Evolutionary conservation across 2,329 filamentous ascomycete species (phyloP), one percentile per base, ranked within the genome.

Genomic region (Taxawa tesnikishii): DNA sequence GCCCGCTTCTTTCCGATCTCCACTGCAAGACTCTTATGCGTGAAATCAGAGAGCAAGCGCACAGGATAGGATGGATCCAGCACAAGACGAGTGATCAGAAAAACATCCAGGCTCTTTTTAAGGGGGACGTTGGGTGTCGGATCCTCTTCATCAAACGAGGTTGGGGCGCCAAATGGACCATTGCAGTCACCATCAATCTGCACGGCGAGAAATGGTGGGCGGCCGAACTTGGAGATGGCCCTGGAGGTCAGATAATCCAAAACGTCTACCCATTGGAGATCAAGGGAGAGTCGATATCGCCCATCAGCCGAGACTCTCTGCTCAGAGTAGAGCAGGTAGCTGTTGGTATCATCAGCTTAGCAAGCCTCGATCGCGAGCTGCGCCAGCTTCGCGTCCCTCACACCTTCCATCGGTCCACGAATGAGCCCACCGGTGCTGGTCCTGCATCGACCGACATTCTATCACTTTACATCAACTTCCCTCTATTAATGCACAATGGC

Each of bases 191-290:
- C 32, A 67, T 84, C 50, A 76, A 78, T 49, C 65, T 81, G 48
- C 67, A 68, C 46, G 82, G 83, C 32, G 82, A 90, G 49, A 69
- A 68, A 39, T 93, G 83, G 82, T 87, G 79, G 75, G 60, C 87
- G 38, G 62, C 83, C 33, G 69, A 79, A 53, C 54, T 73, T 67
- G 75, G 59, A 58, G 68, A 35, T 14, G 31, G 30, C 10, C 15
- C 34, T 6, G 25, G 31, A 14, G 37, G 34, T 9, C 28, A 34
- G 6, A 34, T 31, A 16, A 32, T 38, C 14, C 44, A 14, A 36
- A 38, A 15, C 26, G 26, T 4, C 29, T 50, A 4, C 27, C 32
- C 3, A 15, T 38, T 9, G 6, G 16, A 2, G 26, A 28, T 5
- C 3, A 24, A 4, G 25, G 32, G n/a, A n/a, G n/a, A n/a, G n/a